These are phyloP conservation scores for Gaeumannomyces tritici DNA, from an alignment of 2,329 filamentous ascomycete species.

Conservation along the genomic window DNA sequence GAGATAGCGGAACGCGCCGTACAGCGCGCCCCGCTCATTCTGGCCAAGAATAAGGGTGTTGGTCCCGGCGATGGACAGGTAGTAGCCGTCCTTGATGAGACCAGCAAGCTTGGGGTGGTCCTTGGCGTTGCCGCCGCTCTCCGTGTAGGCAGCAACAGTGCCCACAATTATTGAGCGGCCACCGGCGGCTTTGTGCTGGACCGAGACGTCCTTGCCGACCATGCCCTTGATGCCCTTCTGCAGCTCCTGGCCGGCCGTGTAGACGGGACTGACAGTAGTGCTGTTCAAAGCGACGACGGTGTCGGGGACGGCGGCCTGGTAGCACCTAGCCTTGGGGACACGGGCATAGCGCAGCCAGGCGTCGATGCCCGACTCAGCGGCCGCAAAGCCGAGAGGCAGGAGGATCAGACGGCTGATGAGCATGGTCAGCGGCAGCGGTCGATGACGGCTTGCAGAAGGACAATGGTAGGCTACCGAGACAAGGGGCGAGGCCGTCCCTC, in stretches of 20 bases:
- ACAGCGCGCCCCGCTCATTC: conserved; percentile 58
- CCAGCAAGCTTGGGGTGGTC: conserved; percentile 19
- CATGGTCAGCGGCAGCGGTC: background rate
- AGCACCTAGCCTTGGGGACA: background rate
- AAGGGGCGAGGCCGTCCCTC: background rate
- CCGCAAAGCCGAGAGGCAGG: background rate
- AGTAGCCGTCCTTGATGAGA: conserved; percentile 51
- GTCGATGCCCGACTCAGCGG: conserved; percentile 37
- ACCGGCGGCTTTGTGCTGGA: conserved; percentile 22
- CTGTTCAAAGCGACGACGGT: conserved; percentile 28
- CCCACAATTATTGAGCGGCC: conserved; percentile 50
- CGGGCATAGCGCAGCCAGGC: conserved; percentile 43
- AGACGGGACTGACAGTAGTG: conserved; percentile 44
- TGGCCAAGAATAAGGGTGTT: conserved; percentile 50
- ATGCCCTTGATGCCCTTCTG: conserved; percentile 47
- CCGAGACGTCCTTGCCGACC: conserved; percentile 34
- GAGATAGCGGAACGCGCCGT: conserved; percentile 61
- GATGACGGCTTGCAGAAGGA: background rate
- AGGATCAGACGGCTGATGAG: conserved; percentile 1
- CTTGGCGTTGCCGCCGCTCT: conserved; percentile 19
- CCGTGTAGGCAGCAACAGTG: conserved; percentile 32
- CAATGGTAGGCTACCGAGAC: background rate
- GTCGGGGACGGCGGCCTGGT: background rate
- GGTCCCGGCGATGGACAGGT: conserved; percentile 36
- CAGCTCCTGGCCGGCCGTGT: conserved; percentile 49